These are phyloP conservation scores for Thalia dealbata DNA, from an alignment of 176 grass and related monocot species.

Conservation along the genomic window DNA sequence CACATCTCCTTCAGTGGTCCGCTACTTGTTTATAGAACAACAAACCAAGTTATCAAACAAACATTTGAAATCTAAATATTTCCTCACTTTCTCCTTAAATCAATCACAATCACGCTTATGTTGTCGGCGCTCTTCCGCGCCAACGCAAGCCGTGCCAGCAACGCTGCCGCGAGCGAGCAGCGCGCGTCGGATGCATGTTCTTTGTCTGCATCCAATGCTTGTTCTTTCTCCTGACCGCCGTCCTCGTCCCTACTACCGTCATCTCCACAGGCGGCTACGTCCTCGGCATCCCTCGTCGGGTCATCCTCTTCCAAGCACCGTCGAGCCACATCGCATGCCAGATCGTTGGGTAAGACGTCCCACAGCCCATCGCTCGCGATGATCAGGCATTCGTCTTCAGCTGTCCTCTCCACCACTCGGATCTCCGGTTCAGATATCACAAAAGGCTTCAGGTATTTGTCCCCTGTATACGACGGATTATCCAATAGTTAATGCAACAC, in stretches of 20 bases:
- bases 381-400: slow-evolving; percentile 53
- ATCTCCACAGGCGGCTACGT: not conserved
- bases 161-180: slow-evolving; percentile 44
- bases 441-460: slow-evolving; percentile 53
- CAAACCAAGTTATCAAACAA: slow-evolving; percentile 1
- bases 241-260: not conserved
- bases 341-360: slow-evolving; percentile 64
- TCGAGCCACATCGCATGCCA: slow-evolving; percentile 45
- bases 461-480: slow-evolving; percentile 38
- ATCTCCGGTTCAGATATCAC: slow-evolving; percentile 77
- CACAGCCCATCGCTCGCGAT: slow-evolving; percentile 82
- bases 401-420: slow-evolving; percentile 26
- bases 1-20: not conserved
- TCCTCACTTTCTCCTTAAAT: slow-evolving; percentile 38
- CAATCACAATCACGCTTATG: slow-evolving; percentile 68
- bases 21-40: not conserved
- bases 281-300: not conserved
- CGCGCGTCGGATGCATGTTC: slow-evolving; percentile 22
- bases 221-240: not conserved
- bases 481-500: no score
- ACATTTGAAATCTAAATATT: slow-evolving; percentile 3
- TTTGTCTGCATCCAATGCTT: slow-evolving; percentile 26
- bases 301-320: slow-evolving; percentile 51
- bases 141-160: slow-evolving; percentile 59
- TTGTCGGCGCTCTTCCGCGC: slow-evolving; percentile 53